Base-by-base conservation (phyloP, 1,284 basidiomycete genomes). In the Veloboletus limbatus region DNA sequence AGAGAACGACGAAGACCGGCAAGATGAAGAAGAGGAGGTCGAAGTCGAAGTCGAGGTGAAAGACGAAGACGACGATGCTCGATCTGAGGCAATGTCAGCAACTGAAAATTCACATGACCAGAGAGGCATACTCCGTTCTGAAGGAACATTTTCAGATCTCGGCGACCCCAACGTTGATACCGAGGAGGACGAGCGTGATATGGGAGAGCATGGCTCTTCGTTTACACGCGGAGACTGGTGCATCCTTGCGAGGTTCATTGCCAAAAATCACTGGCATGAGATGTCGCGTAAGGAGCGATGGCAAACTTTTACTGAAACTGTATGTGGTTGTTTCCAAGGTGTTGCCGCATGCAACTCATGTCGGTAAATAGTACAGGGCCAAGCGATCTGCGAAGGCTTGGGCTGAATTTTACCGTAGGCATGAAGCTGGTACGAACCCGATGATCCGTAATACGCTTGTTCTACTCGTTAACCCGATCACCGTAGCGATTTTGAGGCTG, bases 221-320 rank as follows among this genome's bases (percentile, higher is more conserved):
- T 80, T 79, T 54, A 77, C 73, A 18, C 69, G 70, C 17, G 78
- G 78, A n/a, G 85, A 86, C 58, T 63, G 76, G 47, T 75, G 78
- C 49, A 69, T 76, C 39, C 67, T 78, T 38, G 79, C 82, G 11
- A 77, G 74, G 53, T 75, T 82, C 60, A 74, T 84, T 21, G 75
- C 75, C 13, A 68, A 66, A 14, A 68, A 69, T 45, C 63, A 69
- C 3, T 85, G 78, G 70, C 58, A 71, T 22, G 54, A 58, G 27
- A 62, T 69, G 52, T 56, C 66, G n/a, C 52, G 52, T 2, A 72
- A 66, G 45, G 75, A 77, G 28, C 73, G 74, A 55, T 87, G 81
- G 81, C 67, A 68, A 2, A 58, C 69, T 11, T 83, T 79, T 54
- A 61, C 67, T 45, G 67, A 71, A 56, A 71, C 69, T 58, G 84